A percentile compares a stretch with the other conserved stretches of the same genome.
phyloP scores from a whole-genome alignment of 306 rosid genomes.

The Inga oerstediana region DNA sequence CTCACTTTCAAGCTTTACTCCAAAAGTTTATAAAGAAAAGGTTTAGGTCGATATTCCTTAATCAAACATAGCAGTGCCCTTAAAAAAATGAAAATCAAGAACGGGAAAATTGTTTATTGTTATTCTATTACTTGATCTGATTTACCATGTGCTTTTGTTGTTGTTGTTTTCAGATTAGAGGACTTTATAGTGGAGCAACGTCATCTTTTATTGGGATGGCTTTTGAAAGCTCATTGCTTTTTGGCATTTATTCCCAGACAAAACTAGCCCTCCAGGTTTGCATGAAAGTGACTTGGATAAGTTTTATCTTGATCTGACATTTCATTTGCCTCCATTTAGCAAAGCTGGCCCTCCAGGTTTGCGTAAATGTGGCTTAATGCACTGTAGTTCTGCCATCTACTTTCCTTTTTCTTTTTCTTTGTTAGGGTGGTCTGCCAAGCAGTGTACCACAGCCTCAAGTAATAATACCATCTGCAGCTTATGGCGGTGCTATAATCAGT shows the following conservation, averaged over 20 bases:
- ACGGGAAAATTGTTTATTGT: background rate
- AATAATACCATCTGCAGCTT: slow-evolving; percentile 90
- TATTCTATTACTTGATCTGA: background rate
- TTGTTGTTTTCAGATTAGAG: slow-evolving; percentile 70
- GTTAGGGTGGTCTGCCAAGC: slow-evolving; percentile 67
- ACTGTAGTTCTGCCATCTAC: slow-evolving; percentile 11
- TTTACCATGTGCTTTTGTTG: background rate
- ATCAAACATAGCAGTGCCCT: slow-evolving; percentile 15
- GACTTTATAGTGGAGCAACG: slow-evolving; percentile 96
- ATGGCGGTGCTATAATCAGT: slow-evolving; percentile 80
- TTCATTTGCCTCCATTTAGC: slow-evolving; percentile 6
- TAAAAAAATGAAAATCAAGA: slow-evolving; percentile 16
- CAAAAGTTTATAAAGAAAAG: background rate
- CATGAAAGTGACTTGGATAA: slow-evolving; percentile 27
- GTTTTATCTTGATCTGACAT: slow-evolving; percentile 34
- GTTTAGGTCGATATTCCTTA: slow-evolving; percentile 9
- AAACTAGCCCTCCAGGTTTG: slow-evolving; percentile 83
- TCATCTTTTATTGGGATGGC: slow-evolving; percentile 91
- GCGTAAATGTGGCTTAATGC: background rate
- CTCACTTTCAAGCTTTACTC: background rate
- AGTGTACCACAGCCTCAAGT: slow-evolving; percentile 64
- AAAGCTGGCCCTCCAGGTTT: slow-evolving; percentile 5
- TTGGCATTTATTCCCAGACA: slow-evolving; percentile 88
- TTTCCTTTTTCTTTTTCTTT: slow-evolving; percentile 32
- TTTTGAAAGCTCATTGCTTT: slow-evolving; percentile 86